These are phyloP conservation scores for Phyllosticta citriasiana DNA, from an alignment of 2,329 filamentous ascomycete genomes.

Conservation along the genomic window DNA sequence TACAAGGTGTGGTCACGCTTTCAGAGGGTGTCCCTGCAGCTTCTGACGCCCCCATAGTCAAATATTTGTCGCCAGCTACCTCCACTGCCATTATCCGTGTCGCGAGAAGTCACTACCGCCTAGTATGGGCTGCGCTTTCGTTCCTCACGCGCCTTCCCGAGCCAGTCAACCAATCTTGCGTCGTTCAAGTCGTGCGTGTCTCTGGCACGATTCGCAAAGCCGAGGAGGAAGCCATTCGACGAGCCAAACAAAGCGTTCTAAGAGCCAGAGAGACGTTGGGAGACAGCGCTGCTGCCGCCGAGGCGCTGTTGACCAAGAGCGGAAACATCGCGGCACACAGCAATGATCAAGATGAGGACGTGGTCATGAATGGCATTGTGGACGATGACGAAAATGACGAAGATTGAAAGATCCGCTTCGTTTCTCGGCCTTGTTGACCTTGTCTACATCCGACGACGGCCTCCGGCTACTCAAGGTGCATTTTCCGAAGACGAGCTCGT, in stretches of 20 bases:
- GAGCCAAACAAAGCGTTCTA: slow-evolving; percentile 44
- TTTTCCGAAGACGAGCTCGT: neutral
- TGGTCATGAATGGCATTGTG: neutral
- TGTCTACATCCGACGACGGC: neutral
- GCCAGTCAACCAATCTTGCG: slow-evolving; percentile 53
- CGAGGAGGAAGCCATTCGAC: slow-evolving; percentile 77
- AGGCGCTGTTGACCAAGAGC: neutral
- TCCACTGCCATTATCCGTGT: slow-evolving; percentile 88
- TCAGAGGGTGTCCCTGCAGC: neutral
- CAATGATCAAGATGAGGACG: neutral
- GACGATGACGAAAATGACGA: neutral
- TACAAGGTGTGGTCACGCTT: slow-evolving; percentile 49
- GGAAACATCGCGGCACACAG: neutral
- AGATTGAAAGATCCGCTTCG: neutral
- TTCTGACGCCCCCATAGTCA: slow-evolving; percentile 47
- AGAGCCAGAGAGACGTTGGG: neutral
- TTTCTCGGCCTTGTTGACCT: neutral
- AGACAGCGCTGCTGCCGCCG: neutral
- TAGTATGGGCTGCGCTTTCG: slow-evolving; percentile 83
- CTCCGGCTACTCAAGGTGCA: neutral
- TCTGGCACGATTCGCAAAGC: slow-evolving; percentile 89
- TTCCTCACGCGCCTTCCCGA: slow-evolving; percentile 63
- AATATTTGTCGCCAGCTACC: slow-evolving; percentile 86
- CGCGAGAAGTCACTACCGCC: slow-evolving; percentile 68
- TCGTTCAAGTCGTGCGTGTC: slow-evolving; percentile 75